These are phyloP conservation scores for Pythium sukuiense DNA, from an alignment of 352 stramenopile species.

Conservation along the genomic window DNA sequence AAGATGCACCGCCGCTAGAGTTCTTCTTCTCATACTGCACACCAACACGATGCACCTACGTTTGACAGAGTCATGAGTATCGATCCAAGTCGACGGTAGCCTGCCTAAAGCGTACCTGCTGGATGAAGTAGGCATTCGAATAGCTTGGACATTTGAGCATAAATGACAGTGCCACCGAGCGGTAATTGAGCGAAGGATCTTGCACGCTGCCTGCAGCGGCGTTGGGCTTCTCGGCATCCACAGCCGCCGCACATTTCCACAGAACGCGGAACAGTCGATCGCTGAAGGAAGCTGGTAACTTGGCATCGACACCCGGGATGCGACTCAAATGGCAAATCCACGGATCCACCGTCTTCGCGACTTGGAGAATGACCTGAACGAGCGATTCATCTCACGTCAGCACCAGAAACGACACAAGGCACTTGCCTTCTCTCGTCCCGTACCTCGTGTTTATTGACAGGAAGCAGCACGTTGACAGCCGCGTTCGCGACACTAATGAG, in stretches of 20 bases:
- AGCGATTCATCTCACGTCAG: neutral
- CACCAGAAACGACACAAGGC: neutral
- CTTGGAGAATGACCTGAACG: conserved; percentile 10
- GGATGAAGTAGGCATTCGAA: conserved; percentile 52
- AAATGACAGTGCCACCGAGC: conserved; percentile 52
- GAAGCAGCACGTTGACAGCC: conserved; percentile 23
- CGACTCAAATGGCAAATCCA: conserved; percentile 62
- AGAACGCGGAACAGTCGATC: conserved; percentile 69
- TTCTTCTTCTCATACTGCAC: conserved; percentile 55
- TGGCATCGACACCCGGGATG: conserved; percentile 41
- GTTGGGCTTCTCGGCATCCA: conserved; percentile 26
- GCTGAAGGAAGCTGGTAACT: conserved; percentile 57
- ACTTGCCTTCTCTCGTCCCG: conserved; percentile 12
- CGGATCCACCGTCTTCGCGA: conserved; percentile 9
- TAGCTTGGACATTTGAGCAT: conserved; percentile 74
- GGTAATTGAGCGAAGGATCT: conserved; percentile 39
- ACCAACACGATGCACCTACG: conserved; percentile 58
- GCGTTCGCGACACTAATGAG: conserved; percentile 33
- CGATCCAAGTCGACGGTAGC: neutral
- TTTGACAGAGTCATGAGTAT: neutral
- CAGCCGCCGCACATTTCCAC: conserved; percentile 58
- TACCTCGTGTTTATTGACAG: conserved; percentile 16
- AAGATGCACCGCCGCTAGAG: conserved; percentile 26
- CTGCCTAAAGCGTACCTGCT: conserved; percentile 39
- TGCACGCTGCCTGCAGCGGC: neutral